Base-by-base conservation (phyloP, 169 alveolate species). In the Eimeria sp. region DNA sequence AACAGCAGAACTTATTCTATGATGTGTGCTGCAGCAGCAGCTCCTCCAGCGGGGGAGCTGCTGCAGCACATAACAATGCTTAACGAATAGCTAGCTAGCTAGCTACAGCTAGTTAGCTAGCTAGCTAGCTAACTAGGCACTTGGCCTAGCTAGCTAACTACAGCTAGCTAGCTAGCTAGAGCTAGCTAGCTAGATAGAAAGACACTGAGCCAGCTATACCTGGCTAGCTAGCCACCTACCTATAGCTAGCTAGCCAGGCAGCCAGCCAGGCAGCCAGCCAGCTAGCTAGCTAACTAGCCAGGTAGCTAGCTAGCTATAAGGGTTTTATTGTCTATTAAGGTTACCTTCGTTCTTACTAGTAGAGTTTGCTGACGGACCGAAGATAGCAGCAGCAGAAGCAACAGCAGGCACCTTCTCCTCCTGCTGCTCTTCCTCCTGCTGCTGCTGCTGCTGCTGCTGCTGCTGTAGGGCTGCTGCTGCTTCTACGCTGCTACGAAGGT, bases 101-200 rank as follows among this genome's bases (percentile, higher is more conserved):
- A 6, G 3, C 11, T 6, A 4, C 27, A 47, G 4, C 3, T 70
- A n/a, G 25, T 30, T 4, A 70, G 47, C 40, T n/a, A 70, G 78
- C 78, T 70, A 70, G 78, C 78, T 70, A 70, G 78, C 78, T 30
- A 70, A 47, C 78, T 70, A 70, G 78, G 11, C 11, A 51, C 11
- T 11, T 51, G 58, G n/a, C n/a, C 75, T 65, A 65, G 43, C 75
- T 65, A 22, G 43, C 75, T 65, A 65, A 16, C 75, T 65, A 40
- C 43, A 75, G 86, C 27, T 20, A 45, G 58, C 61, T 75, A 45
- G 61, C 58, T 75, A 75, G 51, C 57, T 75, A 40, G 27, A 75
- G 86, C 86, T 75, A 75, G 86, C 57, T 40, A 75, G 61, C 58
- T 45, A 75, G 86, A 57, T 75, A 75, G 58, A n/a, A n/a, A n/a